Evolutionary conservation across 768 basidiomycete genomes (phyloP).

Genomic region (Tremella mesenterica): DNA sequence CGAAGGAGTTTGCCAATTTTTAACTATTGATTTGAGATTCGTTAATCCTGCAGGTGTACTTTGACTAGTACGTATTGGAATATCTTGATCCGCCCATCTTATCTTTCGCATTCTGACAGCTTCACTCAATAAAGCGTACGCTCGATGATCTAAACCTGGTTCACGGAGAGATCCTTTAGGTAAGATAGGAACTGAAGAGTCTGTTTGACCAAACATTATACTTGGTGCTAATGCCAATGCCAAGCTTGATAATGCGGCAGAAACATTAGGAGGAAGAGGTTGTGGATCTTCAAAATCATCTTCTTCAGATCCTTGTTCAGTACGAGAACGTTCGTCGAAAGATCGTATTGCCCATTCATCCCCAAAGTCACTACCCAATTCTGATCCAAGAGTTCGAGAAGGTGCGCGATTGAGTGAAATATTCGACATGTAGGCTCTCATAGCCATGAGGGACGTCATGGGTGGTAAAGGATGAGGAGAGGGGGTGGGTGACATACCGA

Average conservation of each 20-base stretch:
- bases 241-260: constrained; percentile 27
- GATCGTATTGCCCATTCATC: constrained; percentile 4
- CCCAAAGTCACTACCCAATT: constrained; percentile 31
- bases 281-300: constrained; percentile 10
- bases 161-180: constrained; percentile 9
- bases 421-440: constrained; percentile 21
- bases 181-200: constrained; percentile 3
- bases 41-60: neutral
- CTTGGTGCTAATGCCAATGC: constrained; percentile 23
- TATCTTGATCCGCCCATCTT: constrained; percentile 14
- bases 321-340: neutral
- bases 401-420: constrained; percentile 2
- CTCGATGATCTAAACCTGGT: constrained; percentile 1
- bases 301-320: neutral
- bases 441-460: constrained; percentile 24
- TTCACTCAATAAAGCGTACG: constrained; percentile 11
- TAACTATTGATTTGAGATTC: neutral
- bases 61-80: neutral
- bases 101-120: constrained; percentile 10
- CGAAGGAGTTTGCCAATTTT: constrained; percentile 1
- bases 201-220: constrained; percentile 7
- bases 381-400: constrained; percentile 23
- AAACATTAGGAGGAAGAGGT: constrained; percentile 23
- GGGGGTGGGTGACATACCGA: neutral
- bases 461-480: constrained; percentile 14